Percentiles rank a stretch among this genome's conserved stretches.
phyloP scores from a whole-genome alignment of 2,329 filamentous ascomycete species.

The Alternaria viburni region DNA sequence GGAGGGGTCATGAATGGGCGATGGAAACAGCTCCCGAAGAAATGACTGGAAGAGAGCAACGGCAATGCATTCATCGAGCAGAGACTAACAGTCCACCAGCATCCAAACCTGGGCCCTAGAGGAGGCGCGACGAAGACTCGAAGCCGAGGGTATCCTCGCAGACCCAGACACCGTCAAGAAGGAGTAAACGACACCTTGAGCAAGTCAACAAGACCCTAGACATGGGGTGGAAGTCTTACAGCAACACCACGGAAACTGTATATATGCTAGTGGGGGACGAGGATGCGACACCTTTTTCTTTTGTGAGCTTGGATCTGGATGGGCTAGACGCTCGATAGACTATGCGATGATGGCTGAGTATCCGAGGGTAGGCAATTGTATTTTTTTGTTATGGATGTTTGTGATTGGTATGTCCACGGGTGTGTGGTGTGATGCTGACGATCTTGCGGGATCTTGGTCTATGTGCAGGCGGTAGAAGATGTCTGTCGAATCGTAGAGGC shows the following conservation, averaged over 20 bases:
- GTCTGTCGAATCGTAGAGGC: background rate
- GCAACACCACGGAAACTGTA: slow-evolving; percentile 9
- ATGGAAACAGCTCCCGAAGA: background rate
- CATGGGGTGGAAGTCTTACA: background rate
- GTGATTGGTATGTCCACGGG: background rate
- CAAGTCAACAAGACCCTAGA: background rate
- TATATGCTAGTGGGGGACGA: slow-evolving; percentile 6
- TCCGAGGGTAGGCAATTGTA: slow-evolving; percentile 9
- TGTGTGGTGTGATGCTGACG: background rate
- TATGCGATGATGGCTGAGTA: slow-evolving; percentile 3
- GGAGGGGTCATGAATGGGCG: background rate
- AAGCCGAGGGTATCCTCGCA: slow-evolving; percentile 90
- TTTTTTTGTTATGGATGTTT: background rate
- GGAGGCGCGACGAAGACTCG: slow-evolving; percentile 92
- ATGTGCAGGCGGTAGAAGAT: background rate
- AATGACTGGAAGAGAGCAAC: background rate
- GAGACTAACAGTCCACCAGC: slow-evolving; percentile 57
- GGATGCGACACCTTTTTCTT: slow-evolving; percentile 4
- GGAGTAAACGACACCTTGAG: slow-evolving; percentile 21
- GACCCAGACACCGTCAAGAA: slow-evolving; percentile 69
- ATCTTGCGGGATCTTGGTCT: background rate
- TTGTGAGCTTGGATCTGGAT: slow-evolving; percentile 14
- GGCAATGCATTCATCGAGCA: background rate
- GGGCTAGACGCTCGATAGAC: slow-evolving; percentile 12
- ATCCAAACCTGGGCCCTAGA: slow-evolving; percentile 99